These are phyloP conservation scores for Purshia tridentata DNA, from an alignment of 306 rosid species.

Conservation along the genomic window DNA sequence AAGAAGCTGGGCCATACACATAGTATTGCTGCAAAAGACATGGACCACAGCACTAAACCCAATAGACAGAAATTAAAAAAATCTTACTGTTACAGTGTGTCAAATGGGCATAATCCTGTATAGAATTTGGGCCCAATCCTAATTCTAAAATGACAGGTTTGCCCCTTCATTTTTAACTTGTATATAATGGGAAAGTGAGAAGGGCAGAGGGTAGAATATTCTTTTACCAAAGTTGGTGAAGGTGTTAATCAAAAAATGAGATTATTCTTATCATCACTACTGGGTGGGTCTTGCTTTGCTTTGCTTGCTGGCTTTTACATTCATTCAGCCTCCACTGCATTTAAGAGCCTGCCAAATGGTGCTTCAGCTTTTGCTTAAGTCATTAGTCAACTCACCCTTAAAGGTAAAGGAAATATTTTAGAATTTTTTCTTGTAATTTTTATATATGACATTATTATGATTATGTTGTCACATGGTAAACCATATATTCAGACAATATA, in stretches of 20 bases:
- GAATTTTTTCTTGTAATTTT: too few relatives aligned
- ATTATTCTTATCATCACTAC: not conserved
- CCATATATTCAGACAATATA: too few relatives aligned
- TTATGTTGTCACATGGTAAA: too few relatives aligned
- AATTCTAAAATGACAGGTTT: not conserved
- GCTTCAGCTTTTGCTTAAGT: not conserved
- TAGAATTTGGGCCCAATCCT: not conserved
- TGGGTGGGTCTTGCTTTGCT: not conserved
- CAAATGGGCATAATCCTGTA: not conserved
- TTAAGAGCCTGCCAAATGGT: not conserved
- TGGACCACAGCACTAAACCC: not conserved
- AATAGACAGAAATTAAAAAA: not conserved
- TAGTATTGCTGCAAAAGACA: not conserved
- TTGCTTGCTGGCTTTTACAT: too few relatives aligned
- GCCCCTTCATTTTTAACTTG: too few relatives aligned
- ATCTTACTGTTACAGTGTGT: not conserved
- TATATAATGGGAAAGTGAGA: too few relatives aligned
- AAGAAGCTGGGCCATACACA: not conserved
- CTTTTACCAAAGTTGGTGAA: not conserved
- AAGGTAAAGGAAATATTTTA: too few relatives aligned
- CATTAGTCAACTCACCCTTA: too few relatives aligned
- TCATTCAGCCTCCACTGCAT: too few relatives aligned
- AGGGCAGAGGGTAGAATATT: too few relatives aligned
- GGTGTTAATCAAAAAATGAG: not conserved
- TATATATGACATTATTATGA: too few relatives aligned